phyloP scores from a whole-genome alignment of 176 grass and related monocot species.

The Tuctoria greenei region DNA sequence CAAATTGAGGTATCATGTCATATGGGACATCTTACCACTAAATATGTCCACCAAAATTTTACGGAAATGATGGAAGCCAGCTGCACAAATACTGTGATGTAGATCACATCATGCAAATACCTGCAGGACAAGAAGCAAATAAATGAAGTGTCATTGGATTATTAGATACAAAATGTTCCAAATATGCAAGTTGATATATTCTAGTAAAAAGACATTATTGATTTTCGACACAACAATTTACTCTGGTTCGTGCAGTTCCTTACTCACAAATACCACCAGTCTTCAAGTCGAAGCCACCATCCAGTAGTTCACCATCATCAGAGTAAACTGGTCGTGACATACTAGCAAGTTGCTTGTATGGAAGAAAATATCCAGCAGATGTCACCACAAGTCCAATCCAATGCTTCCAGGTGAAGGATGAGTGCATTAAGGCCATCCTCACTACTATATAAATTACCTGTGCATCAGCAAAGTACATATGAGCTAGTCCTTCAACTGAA shows the following conservation, averaged over 20 bases:
- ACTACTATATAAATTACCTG: constrained; percentile 79
- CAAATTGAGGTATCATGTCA: constrained; percentile 3
- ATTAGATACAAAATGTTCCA: background rate
- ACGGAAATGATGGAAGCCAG: constrained; percentile 81
- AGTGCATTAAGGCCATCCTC: constrained; percentile 82
- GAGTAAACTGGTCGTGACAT: constrained; percentile 77
- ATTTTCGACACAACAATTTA: too few relatives aligned
- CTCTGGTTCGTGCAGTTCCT: constrained; percentile 12
- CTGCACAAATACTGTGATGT: constrained; percentile 89
- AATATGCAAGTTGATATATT: too few relatives aligned
- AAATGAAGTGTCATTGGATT: constrained; percentile 1
- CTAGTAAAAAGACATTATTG: too few relatives aligned
- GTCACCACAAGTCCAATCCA: constrained; percentile 85
- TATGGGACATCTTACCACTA: constrained; percentile 60
- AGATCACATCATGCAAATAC: constrained; percentile 94
- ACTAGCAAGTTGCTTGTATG: constrained; percentile 85
- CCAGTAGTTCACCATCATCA: constrained; percentile 64
- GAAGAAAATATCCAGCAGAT: constrained; percentile 66
- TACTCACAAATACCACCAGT: constrained; percentile 87
- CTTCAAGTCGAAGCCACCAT: constrained; percentile 76
- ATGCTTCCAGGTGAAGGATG: constrained; percentile 96
- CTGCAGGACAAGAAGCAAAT: constrained; percentile 32
- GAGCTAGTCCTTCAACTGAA: background rate
- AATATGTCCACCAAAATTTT: constrained; percentile 98
- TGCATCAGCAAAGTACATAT: background rate